Conservation (phyloP, 75 land plant species). For the Chamaecyparis obtusa region DNA sequence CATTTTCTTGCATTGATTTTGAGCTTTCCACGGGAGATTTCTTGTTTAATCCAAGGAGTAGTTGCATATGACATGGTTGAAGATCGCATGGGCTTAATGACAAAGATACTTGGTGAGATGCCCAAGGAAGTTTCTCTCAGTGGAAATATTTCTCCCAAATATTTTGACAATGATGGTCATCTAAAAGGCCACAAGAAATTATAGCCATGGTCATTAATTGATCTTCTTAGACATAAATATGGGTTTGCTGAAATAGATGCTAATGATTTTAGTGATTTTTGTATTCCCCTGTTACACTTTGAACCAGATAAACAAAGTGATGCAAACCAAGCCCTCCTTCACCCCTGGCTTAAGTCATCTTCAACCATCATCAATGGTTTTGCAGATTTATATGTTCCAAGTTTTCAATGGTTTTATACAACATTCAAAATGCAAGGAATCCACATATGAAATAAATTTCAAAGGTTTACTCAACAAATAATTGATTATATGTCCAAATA, state of each 20-base stretch:
- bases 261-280: constrained; percentile 66
- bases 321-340: constrained; percentile 61
- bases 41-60: constrained; percentile 86
- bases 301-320: constrained; percentile 73
- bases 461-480: too few relatives aligned
- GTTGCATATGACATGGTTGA: constrained; percentile 80
- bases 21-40: constrained; percentile 91
- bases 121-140: constrained; percentile 72
- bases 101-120: constrained; percentile 82
- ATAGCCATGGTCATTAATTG: constrained; percentile 65
- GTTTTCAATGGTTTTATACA: too few relatives aligned
- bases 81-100: constrained; percentile 85
- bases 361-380: constrained; percentile 15
- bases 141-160: constrained; percentile 66
- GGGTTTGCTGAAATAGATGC: constrained; percentile 70
- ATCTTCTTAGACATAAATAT: constrained; percentile 66
- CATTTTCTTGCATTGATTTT: constrained; percentile 90
- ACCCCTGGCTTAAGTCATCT: constrained; percentile 62
- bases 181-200: constrained; percentile 59
- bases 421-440: too few relatives aligned
- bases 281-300: constrained; percentile 69
- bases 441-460: too few relatives aligned
- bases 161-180: constrained; percentile 74
- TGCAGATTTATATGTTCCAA: too few relatives aligned
- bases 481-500: too few relatives aligned